Percentiles rank a stretch among this genome's conserved stretches.
phyloP scores from a whole-genome alignment of 1,284 basidiomycete genomes.

The Cutaneotrichosporon spelunceum region DNA sequence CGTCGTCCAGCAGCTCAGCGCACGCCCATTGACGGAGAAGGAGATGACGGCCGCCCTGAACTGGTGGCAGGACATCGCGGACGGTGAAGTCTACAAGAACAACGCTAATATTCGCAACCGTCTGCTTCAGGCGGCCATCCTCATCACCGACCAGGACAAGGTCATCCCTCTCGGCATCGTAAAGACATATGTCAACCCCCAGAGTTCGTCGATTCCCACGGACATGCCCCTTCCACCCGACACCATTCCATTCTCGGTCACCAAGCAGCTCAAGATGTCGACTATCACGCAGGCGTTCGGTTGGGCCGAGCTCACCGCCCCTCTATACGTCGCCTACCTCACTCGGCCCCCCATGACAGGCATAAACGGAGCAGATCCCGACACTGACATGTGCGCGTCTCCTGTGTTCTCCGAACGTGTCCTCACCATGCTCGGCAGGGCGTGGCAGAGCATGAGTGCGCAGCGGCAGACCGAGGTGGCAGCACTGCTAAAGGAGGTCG shows the following conservation, averaged over 20 bases:
- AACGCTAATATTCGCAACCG: constrained; percentile 55
- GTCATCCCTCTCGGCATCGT: constrained; percentile 69
- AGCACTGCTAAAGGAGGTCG: constrained; percentile 59
- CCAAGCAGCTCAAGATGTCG: constrained; percentile 61
- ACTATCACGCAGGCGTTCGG: constrained; percentile 58
- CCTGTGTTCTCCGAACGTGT: constrained; percentile 79
- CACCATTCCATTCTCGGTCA: constrained; percentile 69
- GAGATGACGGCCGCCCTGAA: constrained; percentile 80
- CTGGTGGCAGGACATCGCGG: constrained; percentile 79
- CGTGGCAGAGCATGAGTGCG: constrained; percentile 70
- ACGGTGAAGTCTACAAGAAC: constrained; percentile 51
- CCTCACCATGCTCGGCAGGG: constrained; percentile 65
- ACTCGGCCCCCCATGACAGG: constrained; percentile 56
- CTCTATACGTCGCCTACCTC: constrained; percentile 73
- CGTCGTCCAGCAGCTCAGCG: constrained; percentile 73
- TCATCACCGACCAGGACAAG: constrained; percentile 55
- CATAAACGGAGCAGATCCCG: constrained; percentile 48
- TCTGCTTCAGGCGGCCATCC: constrained; percentile 67
- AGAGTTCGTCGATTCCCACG: constrained; percentile 65
- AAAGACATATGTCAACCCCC: constrained; percentile 70
- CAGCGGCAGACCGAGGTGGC: constrained; percentile 61
- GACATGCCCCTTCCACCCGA: constrained; percentile 78
- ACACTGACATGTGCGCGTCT: constrained; percentile 67
- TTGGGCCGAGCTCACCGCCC: constrained; percentile 75
- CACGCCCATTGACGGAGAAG: constrained; percentile 65